Percentiles rank a stretch among this genome's conserved stretches.
These are phyloP conservation scores for Apiotrichum laibachii DNA, from an alignment of 1,284 basidiomycete species.

Conservation along the genomic window DNA sequence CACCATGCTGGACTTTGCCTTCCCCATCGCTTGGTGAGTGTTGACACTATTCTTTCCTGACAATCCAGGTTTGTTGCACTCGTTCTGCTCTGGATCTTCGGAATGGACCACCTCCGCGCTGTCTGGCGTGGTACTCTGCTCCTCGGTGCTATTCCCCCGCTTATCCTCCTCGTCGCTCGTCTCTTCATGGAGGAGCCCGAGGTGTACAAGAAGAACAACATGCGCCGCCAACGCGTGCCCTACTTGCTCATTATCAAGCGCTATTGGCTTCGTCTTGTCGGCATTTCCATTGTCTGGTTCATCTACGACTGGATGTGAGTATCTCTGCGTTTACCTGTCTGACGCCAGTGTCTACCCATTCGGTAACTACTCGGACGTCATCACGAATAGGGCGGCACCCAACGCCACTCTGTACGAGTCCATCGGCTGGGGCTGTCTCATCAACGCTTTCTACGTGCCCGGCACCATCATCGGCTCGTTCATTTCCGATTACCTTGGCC, in stretches of 20 bases:
- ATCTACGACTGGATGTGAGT: conserved; percentile 58
- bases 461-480: conserved; percentile 38
- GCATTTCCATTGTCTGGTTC: conserved; percentile 58
- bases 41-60: conserved; percentile 30
- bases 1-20: conserved; percentile 84
- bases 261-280: conserved; percentile 56
- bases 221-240: conserved; percentile 61
- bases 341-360: conserved; percentile 58
- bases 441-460: conserved; percentile 54
- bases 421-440: conserved; percentile 49
- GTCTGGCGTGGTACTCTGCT: conserved; percentile 87
- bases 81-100: conserved; percentile 83
- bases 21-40: conserved; percentile 61
- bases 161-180: conserved; percentile 78
- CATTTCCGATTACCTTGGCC: conserved; percentile 41
- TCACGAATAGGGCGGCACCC: conserved; percentile 29
- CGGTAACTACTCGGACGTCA: conserved; percentile 74
- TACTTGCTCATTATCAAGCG: conserved; percentile 75
- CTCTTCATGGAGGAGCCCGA: conserved; percentile 72
- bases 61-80: conserved; percentile 66
- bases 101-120: conserved; percentile 71
- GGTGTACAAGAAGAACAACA: conserved; percentile 54
- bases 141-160: conserved; percentile 78
- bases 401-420: conserved; percentile 34
- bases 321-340: neutral